Evolutionary conservation across 2,329 filamentous ascomycete species (phyloP).

Genomic region (Coleophoma eucalyptorum): DNA sequence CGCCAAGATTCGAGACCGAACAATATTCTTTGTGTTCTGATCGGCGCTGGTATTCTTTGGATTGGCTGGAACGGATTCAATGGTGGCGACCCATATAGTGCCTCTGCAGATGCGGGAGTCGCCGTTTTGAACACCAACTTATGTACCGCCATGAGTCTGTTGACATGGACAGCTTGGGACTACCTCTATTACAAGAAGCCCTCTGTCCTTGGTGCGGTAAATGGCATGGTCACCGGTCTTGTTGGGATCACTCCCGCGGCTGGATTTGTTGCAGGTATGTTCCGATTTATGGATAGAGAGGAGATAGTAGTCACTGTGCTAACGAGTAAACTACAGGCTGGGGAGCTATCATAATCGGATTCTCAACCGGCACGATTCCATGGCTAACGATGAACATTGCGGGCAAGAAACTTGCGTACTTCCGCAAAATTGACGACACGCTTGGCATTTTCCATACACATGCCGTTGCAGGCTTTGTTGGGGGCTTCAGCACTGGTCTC

Average conservation of each 20-base stretch:
- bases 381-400: constrained; percentile 46
- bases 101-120: constrained; percentile 43
- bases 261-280: constrained; percentile 36
- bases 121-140: constrained; percentile 49
- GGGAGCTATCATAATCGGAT: constrained; percentile 44
- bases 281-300: neutral
- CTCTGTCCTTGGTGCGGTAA: constrained; percentile 44
- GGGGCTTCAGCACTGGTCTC: constrained; percentile 40
- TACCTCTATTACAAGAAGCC: constrained; percentile 43
- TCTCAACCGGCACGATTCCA: constrained; percentile 38
- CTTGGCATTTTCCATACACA: constrained; percentile 47
- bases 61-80: constrained; percentile 51
- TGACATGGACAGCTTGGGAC: constrained; percentile 42
- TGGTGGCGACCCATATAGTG: constrained; percentile 47
- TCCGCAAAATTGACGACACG: constrained; percentile 53
- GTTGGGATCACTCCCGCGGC: constrained; percentile 48
- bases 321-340: constrained; percentile 28
- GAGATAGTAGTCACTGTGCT: neutral
- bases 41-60: constrained; percentile 47
- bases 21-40: constrained; percentile 39
- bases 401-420: constrained; percentile 47
- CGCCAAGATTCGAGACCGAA: constrained; percentile 41
- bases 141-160: constrained; percentile 41
- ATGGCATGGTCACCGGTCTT: constrained; percentile 48
- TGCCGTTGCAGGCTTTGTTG: constrained; percentile 40